Conservation (phyloP, 148 eudicot genomes). For the Amaranthus palmeri region DNA sequence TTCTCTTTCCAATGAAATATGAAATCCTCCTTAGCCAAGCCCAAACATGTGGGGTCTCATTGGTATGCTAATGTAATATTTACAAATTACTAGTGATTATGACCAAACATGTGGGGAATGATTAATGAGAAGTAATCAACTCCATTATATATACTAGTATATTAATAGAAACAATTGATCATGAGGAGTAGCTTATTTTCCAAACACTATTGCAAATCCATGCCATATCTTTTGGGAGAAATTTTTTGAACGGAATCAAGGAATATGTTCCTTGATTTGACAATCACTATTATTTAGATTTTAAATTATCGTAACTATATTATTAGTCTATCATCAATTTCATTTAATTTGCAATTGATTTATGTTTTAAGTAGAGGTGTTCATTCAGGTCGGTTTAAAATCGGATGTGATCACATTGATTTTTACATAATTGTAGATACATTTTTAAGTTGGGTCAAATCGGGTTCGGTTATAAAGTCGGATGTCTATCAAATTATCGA, state of each 20-base stretch:
- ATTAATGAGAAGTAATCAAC: slow-evolving; percentile 16
- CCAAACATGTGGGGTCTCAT: slow-evolving; percentile 30
- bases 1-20: background rate
- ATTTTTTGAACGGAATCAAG: background rate
- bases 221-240: slow-evolving; percentile 15
- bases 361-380: no score
- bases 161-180: slow-evolving; percentile 14
- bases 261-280: slow-evolving; percentile 6
- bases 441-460: no score
- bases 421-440: no score
- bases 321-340: no score
- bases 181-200: slow-evolving; percentile 19
- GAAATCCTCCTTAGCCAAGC: slow-evolving; percentile 17
- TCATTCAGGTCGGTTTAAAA: no score
- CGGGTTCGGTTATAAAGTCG: no score
- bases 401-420: no score
- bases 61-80: background rate
- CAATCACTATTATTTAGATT: background rate
- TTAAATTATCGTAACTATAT: background rate
- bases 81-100: slow-evolving; percentile 5
- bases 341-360: no score
- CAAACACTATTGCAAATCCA: slow-evolving; percentile 16
- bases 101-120: slow-evolving; percentile 30
- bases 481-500: no score
- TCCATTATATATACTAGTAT: background rate